Percentiles rank a stretch among this genome's conserved stretches.
Evolutionary conservation across 306 rosid genomes (phyloP).

Genomic region (Hylodesmum podocarpum): DNA sequence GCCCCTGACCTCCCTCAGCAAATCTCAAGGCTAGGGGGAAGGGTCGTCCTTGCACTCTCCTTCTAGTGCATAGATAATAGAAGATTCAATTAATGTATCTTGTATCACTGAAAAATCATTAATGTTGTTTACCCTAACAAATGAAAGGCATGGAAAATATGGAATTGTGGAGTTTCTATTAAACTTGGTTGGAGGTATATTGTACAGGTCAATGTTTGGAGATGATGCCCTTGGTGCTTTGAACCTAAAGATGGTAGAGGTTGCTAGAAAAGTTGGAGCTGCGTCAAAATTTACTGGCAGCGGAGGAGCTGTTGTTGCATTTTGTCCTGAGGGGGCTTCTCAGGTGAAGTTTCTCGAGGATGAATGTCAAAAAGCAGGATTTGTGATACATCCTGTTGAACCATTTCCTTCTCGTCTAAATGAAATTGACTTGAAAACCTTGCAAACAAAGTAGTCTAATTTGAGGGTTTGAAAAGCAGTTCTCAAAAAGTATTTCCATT

Average conservation of each 20-base stretch:
- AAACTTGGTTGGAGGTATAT: background rate
- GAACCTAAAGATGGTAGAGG: slow-evolving; percentile 87
- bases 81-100: background rate
- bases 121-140: background rate
- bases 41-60: no score
- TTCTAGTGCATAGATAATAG: no score
- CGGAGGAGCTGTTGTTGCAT: slow-evolving; percentile 91
- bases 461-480: background rate
- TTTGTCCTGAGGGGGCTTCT: slow-evolving; percentile 71
- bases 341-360: slow-evolving; percentile 77
- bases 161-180: slow-evolving; percentile 17
- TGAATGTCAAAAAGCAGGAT: slow-evolving; percentile 70
- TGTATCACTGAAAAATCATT: background rate
- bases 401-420: slow-evolving; percentile 60
- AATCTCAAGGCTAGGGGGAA: background rate
- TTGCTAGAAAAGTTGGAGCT: slow-evolving; percentile 84
- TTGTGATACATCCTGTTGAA: slow-evolving; percentile 50
- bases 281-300: slow-evolving; percentile 97
- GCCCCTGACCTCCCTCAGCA: background rate
- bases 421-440: slow-evolving; percentile 60
- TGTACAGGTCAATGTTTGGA: slow-evolving; percentile 80
- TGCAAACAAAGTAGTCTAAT: slow-evolving; percentile 14
- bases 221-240: slow-evolving; percentile 78
- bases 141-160: slow-evolving; percentile 11
- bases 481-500: background rate